Evolutionary conservation across 208 protist species (phyloP), one percentile per base, ranked within the genome.

Genomic region (Crithidia expoeki): DNA sequence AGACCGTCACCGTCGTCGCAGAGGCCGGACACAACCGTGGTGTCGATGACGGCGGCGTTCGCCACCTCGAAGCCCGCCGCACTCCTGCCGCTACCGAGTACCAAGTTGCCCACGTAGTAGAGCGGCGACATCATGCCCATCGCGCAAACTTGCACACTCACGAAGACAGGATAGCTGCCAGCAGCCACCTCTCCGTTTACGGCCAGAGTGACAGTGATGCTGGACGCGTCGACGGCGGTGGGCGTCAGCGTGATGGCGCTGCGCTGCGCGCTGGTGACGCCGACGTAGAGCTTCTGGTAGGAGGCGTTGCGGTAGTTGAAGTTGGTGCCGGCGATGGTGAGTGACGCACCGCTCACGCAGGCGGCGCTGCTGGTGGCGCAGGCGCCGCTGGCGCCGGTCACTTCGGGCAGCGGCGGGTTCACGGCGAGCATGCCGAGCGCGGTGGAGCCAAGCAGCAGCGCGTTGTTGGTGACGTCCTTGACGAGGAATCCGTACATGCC

Each of bases 401-500:
- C 67, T 11, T 34, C 47, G 12, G 74, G 80, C 60, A 78, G 46
- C 40, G 69, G 44, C 60, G 73, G 79, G 52, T 73, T 66, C 16
- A 76, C 74, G 44, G 68, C 62, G 36, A 84, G 52, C 46, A 32
- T 51, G 25, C 3, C 14, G 57, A 75, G 71, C 27, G 59, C 28
- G 47, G 36, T 75, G 47, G 72, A 62, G 63, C 66, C 68, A 32
- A 63, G 58, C 63, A 83, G 55, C 46, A 72, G 71, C 17, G 68
- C 64, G 32, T 52, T 36, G 21, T 32, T 74, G 23, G 23, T 57
- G 23, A 19, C 50, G 21, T 81, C 71, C 49, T 69, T 63, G 38
- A 81, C 80, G 5, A 77, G 67, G 42, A 80, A 57, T 47, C 34
- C 42, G 68, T 62, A 81, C 80, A 81, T 81, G 46, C 75, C n/a